These are phyloP conservation scores for Galium porrigens DNA, from an alignment of 305 asterid genomes.

Conservation along the genomic window DNA sequence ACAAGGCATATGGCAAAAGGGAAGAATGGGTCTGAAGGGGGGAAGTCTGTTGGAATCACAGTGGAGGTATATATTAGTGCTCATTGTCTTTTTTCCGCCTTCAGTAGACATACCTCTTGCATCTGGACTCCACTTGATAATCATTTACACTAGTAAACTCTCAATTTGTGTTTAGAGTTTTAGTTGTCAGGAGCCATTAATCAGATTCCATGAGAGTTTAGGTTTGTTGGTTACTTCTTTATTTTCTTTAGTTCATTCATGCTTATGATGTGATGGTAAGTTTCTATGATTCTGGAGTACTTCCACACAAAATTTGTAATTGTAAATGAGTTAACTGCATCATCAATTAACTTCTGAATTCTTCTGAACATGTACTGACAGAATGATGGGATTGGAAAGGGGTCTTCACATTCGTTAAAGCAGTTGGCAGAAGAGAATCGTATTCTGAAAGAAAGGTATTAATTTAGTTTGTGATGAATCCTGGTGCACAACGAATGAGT, in stretches of 20 bases:
- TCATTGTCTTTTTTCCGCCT: conserved; percentile 3
- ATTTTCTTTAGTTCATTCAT: not conserved
- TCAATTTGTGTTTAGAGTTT: not conserved
- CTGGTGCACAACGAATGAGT: conserved; percentile 2
- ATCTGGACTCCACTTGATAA: not conserved
- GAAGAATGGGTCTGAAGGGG: conserved; percentile 22
- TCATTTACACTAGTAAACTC: not conserved
- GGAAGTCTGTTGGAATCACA: conserved; percentile 23
- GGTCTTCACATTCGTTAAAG: conserved; percentile 26
- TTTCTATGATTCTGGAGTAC: not conserved
- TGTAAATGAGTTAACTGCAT: not conserved
- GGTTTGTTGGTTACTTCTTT: not conserved
- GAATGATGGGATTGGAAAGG: conserved; percentile 28
- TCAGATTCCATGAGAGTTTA: not conserved
- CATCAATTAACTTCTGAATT: not conserved
- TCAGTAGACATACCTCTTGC: not conserved
- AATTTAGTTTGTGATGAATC: conserved; percentile 1
- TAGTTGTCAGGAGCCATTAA: not conserved
- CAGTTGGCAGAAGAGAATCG: conserved; percentile 58
- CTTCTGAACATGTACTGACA: conserved; percentile 22
- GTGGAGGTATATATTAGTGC: conserved; percentile 29
- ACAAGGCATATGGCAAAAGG: conserved; percentile 23
- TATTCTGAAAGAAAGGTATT: conserved; percentile 48
- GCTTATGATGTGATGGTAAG: not conserved
- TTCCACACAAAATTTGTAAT: not conserved